These are phyloP conservation scores for Cytospora schulzeri DNA, from an alignment of 2,329 filamentous ascomycete species.

Conservation along the genomic window DNA sequence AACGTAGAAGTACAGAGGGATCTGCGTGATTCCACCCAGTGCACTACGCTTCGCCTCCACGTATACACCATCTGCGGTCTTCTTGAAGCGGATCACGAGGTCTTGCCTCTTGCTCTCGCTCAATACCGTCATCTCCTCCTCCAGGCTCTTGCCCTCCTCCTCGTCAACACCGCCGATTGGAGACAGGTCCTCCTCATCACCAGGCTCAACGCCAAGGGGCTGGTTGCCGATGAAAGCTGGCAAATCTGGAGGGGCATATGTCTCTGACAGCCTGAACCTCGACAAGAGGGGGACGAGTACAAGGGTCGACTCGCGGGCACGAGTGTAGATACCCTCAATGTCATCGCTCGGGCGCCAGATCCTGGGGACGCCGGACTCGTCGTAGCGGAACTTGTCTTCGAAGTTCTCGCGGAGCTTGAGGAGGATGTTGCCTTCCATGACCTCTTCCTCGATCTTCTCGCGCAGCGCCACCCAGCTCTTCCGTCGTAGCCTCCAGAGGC, in stretches of 20 bases:
- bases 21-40: constrained; percentile 90
- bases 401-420: constrained; percentile 97
- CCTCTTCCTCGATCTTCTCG: constrained; percentile 92
- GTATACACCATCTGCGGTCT: constrained; percentile 95
- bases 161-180: constrained; percentile 95
- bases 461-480: constrained; percentile 94
- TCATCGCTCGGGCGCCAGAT: constrained; percentile 98
- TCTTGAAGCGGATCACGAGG: constrained; percentile 93
- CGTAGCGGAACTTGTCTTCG: constrained; percentile 98
- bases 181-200: constrained; percentile 85
- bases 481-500: constrained; percentile 86
- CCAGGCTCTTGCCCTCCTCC: constrained; percentile 88
- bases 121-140: constrained; percentile 96
- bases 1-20: constrained; percentile 93
- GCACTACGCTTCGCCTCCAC: constrained; percentile 97
- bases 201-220: constrained; percentile 71
- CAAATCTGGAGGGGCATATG: constrained; percentile 77
- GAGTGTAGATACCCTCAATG: constrained; percentile 93
- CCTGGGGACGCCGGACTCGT: constrained; percentile 88
- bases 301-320: constrained; percentile 87
- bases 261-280: constrained; percentile 76
- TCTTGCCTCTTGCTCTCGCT: constrained; percentile 89
- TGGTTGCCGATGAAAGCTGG: constrained; percentile 79
- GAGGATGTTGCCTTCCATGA: constrained; percentile 95
- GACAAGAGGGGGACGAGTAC: constrained; percentile 87